Evolutionary conservation across 495 filamentous ascomycete species (phyloP).

Genomic region (Chaetomium fimeti): DNA sequence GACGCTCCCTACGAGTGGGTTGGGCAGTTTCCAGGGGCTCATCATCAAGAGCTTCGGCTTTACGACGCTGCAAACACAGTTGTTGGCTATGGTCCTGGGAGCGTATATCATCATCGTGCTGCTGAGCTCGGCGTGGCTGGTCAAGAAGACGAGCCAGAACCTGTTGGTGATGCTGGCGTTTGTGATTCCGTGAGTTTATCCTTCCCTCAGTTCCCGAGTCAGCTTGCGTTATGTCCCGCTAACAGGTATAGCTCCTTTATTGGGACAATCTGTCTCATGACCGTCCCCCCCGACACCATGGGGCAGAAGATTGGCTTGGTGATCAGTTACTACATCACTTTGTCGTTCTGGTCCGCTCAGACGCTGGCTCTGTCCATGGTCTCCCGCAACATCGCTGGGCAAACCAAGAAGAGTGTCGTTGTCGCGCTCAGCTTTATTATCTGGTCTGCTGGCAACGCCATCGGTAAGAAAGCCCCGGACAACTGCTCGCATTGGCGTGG

Average conservation of each 20-base stretch:
- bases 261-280: constrained; percentile 58
- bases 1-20: constrained; percentile 64
- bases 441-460: constrained; percentile 53
- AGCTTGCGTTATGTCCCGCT: not conserved
- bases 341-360: constrained; percentile 58
- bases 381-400: constrained; percentile 53
- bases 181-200: constrained; percentile 57
- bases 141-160: constrained; percentile 63
- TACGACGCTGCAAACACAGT: constrained; percentile 52
- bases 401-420: constrained; percentile 55
- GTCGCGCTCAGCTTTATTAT: constrained; percentile 51
- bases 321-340: constrained; percentile 57
- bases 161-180: constrained; percentile 61
- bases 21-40: constrained; percentile 66
- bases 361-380: constrained; percentile 54
- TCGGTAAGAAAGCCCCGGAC: constrained; percentile 27
- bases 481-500: not conserved
- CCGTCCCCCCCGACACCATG: constrained; percentile 45
- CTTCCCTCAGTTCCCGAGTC: too few species aligned
- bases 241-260: constrained; percentile 45
- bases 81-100: constrained; percentile 67
- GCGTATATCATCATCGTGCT: constrained; percentile 69
- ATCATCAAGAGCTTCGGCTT: constrained; percentile 55
- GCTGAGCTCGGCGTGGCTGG: constrained; percentile 60
- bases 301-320: constrained; percentile 51